A percentile compares a stretch with the other conserved stretches of the same genome.
phyloP scores from a whole-genome alignment of 352 stramenopile species.

The Phytophthora pluvialis region DNA sequence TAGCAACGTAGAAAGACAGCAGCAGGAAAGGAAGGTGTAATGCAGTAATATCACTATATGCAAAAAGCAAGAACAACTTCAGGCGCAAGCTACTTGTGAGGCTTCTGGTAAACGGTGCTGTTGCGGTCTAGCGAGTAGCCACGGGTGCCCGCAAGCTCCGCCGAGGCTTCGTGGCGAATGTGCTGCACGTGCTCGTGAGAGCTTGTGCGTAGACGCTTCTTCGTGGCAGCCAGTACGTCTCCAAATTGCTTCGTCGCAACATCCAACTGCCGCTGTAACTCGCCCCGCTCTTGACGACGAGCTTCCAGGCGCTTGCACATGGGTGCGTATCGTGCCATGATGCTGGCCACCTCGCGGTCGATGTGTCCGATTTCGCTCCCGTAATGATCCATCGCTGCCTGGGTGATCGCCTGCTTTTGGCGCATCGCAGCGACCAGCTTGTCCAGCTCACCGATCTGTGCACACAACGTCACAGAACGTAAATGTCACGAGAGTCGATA shows the following conservation, averaged over 20 bases:
- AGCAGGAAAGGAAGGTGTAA: constrained; percentile 17
- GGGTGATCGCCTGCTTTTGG: constrained; percentile 66
- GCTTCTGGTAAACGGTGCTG: constrained; percentile 72
- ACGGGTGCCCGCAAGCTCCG: constrained; percentile 50
- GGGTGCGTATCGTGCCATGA: constrained; percentile 70
- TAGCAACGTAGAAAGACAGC: constrained; percentile 17
- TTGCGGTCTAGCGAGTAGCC: constrained; percentile 63
- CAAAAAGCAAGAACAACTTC: constrained; percentile 14
- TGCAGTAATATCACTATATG: constrained; percentile 36
- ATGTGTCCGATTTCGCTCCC: constrained; percentile 66
- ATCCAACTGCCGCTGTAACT: constrained; percentile 55
- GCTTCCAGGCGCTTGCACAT: constrained; percentile 67
- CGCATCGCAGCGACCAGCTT: constrained; percentile 76
- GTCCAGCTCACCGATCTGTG: constrained; percentile 73
- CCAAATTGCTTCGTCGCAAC: constrained; percentile 62
- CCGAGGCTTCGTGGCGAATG: constrained; percentile 62
- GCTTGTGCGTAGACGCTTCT: constrained; percentile 55
- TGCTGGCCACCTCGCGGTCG: constrained; percentile 63
- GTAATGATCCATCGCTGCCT: constrained; percentile 57
- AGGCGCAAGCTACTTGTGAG: constrained; percentile 23
- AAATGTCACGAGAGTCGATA: neutral
- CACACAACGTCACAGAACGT: neutral
- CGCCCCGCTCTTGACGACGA: constrained; percentile 50
- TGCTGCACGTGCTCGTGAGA: constrained; percentile 68
- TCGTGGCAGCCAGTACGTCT: constrained; percentile 69